phyloP scores from a whole-genome alignment of 306 rosid species.

The Sindora glabra region DNA sequence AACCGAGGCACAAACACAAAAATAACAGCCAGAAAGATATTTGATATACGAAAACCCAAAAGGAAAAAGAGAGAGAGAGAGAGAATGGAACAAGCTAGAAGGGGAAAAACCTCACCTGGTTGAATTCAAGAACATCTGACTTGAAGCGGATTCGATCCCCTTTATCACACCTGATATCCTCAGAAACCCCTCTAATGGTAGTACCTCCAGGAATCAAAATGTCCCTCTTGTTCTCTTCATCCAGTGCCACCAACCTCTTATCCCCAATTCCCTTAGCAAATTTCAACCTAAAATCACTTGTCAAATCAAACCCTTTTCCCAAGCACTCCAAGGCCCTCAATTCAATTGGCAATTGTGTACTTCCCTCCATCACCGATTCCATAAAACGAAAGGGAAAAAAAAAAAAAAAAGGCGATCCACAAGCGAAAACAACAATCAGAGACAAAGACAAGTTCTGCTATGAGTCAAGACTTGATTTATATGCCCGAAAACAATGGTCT shows the following conservation, averaged over 20 bases:
- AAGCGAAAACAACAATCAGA: background rate
- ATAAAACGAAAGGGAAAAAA: background rate
- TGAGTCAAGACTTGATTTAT: background rate
- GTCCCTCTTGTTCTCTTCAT: slow-evolving; percentile 60
- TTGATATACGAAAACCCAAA: background rate
- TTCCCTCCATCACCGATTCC: slow-evolving; percentile 18
- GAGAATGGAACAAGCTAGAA: background rate
- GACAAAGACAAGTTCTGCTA: background rate
- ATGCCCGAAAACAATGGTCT: background rate
- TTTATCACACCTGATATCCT: slow-evolving; percentile 76
- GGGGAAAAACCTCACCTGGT: slow-evolving; percentile 40
- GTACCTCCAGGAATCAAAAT: slow-evolving; percentile 71
- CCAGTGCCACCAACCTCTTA: slow-evolving; percentile 64
- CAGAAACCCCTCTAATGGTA: slow-evolving; percentile 59
- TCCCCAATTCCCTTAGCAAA: slow-evolving; percentile 59
- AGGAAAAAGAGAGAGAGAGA: background rate
- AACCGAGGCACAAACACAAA: too few species aligned
- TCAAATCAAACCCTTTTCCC: slow-evolving; percentile 85
- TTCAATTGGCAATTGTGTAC: slow-evolving; percentile 31
- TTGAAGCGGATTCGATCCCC: slow-evolving; percentile 92
- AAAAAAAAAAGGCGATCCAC: background rate
- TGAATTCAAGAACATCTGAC: slow-evolving; percentile 85
- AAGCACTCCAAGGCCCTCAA: slow-evolving; percentile 63
- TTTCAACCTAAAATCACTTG: slow-evolving; percentile 75
- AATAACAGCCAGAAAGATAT: background rate